A percentile compares a stretch with the other conserved stretches of the same genome.
Conservation (phyloP, 371 early-diverging fungal genomes). For the Apophysomyces variabilis region DNA sequence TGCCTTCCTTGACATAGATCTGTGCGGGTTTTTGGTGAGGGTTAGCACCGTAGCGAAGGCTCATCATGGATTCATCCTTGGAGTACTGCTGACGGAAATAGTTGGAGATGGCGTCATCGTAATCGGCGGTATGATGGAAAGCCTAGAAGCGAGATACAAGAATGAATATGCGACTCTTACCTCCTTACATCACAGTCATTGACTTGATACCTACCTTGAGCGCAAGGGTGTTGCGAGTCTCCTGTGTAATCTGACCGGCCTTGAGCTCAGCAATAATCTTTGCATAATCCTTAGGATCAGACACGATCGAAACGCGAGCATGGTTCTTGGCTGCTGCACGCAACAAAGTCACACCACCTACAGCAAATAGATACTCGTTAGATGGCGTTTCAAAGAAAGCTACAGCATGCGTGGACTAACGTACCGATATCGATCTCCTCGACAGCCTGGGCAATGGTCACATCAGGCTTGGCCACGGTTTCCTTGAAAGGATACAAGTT, state of each 20-base stretch:
- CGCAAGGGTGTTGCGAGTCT: constrained; percentile 68
- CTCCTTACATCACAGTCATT: too few species aligned
- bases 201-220: constrained; percentile 51
- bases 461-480: constrained; percentile 86
- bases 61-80: constrained; percentile 71
- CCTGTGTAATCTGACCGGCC: constrained; percentile 50
- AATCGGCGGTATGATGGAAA: constrained; percentile 94
- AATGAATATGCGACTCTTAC: background rate
- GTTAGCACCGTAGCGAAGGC: constrained; percentile 96
- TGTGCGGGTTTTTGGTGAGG: constrained; percentile 98
- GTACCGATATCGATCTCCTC: constrained; percentile 97
- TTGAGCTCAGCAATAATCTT: constrained; percentile 77
- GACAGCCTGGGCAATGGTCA: constrained; percentile 93
- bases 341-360: constrained; percentile 95
- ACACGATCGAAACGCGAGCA: constrained; percentile 89
- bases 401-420: background rate
- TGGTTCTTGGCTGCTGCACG: constrained; percentile 99
- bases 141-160: constrained; percentile 53
- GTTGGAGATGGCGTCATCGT: constrained; percentile 93
- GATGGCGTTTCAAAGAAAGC: background rate
- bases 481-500: constrained; percentile 98
- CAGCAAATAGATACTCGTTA: constrained; percentile 2
- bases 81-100: constrained; percentile 93
- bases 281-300: constrained; percentile 91
- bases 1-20: constrained; percentile 81